Conservation (phyloP, 345 rosid genomes). For the Eutrema heterophyllum region DNA sequence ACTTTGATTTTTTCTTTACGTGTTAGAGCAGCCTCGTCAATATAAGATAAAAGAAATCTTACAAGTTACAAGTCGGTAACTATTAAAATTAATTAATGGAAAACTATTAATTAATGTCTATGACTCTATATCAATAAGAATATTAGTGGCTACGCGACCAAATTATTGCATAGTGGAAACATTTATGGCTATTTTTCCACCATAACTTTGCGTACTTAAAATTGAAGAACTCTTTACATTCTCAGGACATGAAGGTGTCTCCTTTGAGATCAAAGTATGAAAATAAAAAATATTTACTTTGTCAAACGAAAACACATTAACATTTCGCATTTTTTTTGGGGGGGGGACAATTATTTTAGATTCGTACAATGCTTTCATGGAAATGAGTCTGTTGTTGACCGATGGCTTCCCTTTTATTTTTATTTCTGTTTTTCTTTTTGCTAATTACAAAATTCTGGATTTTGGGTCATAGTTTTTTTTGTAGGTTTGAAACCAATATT, state of each 20-base stretch:
- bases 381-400: constrained; percentile 34
- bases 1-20: background rate
- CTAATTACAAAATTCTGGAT: background rate
- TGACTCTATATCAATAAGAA: background rate
- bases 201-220: constrained; percentile 19
- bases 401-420: background rate
- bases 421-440: background rate
- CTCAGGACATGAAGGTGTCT: constrained; percentile 21
- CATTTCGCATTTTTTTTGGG: background rate
- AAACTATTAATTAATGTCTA: too few species aligned
- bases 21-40: background rate
- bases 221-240: constrained; percentile 17
- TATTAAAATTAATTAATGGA: background rate
- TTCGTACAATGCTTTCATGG: constrained; percentile 28
- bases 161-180: constrained; percentile 23
- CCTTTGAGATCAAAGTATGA: background rate
- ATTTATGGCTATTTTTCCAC: constrained; percentile 18
- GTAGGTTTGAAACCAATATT: background rate
- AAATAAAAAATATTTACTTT: background rate
- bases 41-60: background rate
- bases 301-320: background rate
- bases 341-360: constrained; percentile 19
- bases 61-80: background rate
- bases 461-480: background rate
- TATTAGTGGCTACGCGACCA: constrained; percentile 18